A percentile compares a stretch with the other conserved stretches of the same genome.
Evolutionary conservation across 202 grass and related monocot genomes (phyloP).

Genomic region (Setaria italica): DNA sequence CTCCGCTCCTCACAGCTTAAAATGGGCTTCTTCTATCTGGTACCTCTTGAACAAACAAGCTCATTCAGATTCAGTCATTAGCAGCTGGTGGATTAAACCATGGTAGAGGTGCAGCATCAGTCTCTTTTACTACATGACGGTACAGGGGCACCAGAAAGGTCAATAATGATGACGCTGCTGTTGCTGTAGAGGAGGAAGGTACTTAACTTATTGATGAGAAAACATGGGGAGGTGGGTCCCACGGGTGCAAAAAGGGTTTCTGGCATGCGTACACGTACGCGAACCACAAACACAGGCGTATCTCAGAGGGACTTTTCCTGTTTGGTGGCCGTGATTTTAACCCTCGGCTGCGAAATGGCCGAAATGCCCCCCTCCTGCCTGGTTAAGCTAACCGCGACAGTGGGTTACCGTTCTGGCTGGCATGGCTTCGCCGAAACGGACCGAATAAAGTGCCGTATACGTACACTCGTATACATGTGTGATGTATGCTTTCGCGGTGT

Average conservation of each 20-base stretch:
- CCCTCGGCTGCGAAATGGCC: constrained; percentile 2
- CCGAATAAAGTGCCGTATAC: constrained; percentile 42
- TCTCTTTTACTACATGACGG: neutral
- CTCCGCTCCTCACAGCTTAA: too few relatives aligned
- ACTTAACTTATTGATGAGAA: constrained; percentile 34
- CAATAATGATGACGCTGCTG: neutral
- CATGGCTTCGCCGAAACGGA: constrained; percentile 7
- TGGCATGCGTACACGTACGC: constrained; percentile 29
- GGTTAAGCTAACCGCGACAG: constrained; percentile 38
- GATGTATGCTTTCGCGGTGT: neutral
- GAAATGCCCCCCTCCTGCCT: neutral
- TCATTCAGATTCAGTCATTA: too few relatives aligned
- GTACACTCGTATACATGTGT: constrained; percentile 23
- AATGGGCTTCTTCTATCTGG: too few relatives aligned
- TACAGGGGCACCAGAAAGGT: neutral
- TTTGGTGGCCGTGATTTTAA: constrained; percentile 46
- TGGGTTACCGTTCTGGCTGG: constrained; percentile 15
- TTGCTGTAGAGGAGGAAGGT: constrained; percentile 19
- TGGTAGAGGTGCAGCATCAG: too few relatives aligned
- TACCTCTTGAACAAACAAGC: too few relatives aligned
- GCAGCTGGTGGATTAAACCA: neutral
- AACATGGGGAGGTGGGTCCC: constrained; percentile 25
- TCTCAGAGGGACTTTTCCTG: constrained; percentile 36
- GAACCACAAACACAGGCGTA: neutral
- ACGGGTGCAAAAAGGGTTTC: constrained; percentile 15